phyloP scores from a whole-genome alignment of 208 protist genomes.

The Leishmania braziliensis region DNA sequence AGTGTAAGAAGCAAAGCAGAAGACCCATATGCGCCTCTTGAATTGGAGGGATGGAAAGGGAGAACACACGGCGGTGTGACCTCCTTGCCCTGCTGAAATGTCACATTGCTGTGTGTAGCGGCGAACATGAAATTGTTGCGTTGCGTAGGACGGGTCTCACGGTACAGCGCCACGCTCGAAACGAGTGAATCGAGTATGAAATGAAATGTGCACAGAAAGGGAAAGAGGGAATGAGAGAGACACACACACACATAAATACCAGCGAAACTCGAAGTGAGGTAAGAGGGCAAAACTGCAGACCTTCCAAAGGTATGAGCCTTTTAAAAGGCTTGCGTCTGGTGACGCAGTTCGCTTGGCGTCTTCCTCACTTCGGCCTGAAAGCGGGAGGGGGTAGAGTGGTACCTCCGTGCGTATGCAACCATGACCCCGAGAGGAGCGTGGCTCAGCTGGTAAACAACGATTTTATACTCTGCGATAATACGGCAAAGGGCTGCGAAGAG shows the following conservation, averaged over 20 bases:
- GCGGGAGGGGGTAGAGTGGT: neutral
- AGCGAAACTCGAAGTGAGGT: neutral
- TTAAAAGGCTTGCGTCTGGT: neutral
- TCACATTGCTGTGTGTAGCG: neutral
- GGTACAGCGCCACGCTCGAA: neutral
- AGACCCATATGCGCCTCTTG: neutral
- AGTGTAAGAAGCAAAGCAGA: constrained; percentile 3
- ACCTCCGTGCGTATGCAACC: neutral
- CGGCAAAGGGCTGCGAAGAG: neutral
- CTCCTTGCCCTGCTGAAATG: neutral
- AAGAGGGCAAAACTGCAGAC: neutral
- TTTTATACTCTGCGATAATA: neutral
- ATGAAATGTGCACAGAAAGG: neutral
- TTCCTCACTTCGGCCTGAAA: neutral
- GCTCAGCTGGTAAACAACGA: neutral
- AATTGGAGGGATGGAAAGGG: neutral
- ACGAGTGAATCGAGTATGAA: neutral
- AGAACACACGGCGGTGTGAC: neutral
- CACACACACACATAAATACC: neutral
- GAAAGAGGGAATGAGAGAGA: neutral
- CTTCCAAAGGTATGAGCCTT: neutral
- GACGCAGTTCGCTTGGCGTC: neutral
- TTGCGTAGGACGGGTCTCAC: neutral
- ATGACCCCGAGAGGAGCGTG: too few species aligned
- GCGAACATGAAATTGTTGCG: neutral